phyloP scores from a whole-genome alignment of 2,329 filamentous ascomycete species.

The Neurospora sp. region DNA sequence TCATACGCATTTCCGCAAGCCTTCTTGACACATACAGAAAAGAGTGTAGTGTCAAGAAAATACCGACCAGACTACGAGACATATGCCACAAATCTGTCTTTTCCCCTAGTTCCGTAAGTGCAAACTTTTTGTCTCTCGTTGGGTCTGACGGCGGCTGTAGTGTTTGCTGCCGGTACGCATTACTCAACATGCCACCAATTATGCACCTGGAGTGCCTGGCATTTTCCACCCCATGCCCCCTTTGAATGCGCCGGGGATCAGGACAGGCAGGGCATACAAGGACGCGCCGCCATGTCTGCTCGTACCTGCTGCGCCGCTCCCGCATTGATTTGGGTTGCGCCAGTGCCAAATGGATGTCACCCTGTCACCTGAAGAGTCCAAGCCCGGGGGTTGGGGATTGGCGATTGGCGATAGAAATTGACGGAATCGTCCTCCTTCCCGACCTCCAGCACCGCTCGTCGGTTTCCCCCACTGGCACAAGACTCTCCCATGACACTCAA shows the following conservation, averaged over 20 bases:
- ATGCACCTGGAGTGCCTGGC: background rate
- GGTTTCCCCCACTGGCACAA: background rate
- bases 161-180: background rate
- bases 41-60: background rate
- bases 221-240: background rate
- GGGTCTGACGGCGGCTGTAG: background rate
- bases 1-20: background rate
- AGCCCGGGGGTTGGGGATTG: background rate
- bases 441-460: background rate
- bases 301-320: background rate
- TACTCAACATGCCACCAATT: background rate
- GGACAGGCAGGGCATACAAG: background rate
- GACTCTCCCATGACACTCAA: constrained; percentile 4
- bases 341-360: background rate
- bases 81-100: background rate
- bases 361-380: background rate
- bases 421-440: background rate
- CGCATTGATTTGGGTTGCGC: background rate
- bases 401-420: background rate
- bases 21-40: background rate
- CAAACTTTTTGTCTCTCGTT: constrained; percentile 5
- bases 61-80: background rate
- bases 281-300: background rate
- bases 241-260: background rate
- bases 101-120: constrained; percentile 7